Evolutionary conservation across 768 basidiomycete genomes (phyloP), one percentile per base, ranked within the genome.

Genomic region (Cystobasidium tubakii): DNA sequence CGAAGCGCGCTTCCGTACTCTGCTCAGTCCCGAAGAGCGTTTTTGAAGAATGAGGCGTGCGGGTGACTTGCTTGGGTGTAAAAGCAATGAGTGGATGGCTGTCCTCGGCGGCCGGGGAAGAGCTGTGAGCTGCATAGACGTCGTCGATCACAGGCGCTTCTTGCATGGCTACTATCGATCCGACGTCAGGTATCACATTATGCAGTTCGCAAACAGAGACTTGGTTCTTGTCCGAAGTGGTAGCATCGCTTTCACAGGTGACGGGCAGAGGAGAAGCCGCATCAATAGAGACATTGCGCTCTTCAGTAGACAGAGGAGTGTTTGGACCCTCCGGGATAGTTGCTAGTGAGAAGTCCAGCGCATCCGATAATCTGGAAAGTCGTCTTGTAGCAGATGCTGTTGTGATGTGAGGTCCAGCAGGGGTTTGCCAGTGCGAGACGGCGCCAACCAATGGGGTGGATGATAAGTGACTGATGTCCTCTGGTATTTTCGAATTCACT

Each of bases 1-100:
- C 63, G 23, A 65, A 65, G 21, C 63, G 63, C 23, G 25, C 63
- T 46, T 65, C 63, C 7, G 63, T 39, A 36, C 63, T 65, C 15
- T 36, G 9, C 63, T 65, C 63, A 25, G 31, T 65, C 3, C 63
- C 63, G 39, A 65, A 65, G 2, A 65, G 63, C 13, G 63, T 65
- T 46, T 65, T 65, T 19, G 63, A 6, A 13, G 63, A 12, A 19
- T 10, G 23, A 19, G 63, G 63, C 9, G 63, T 65, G 34, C 63
- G 25, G 6, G 63, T 46, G 63, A 27, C 19, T 46, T 60, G 57
- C 33, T 27, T 27, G 6, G 33, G 57, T 6, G 46, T 50, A 50
- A 50, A 50, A 50, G 46, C 46, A n/a, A 50, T 50, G n/a, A 50
- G 46, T 4, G 46, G 46, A 3, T 50, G 46, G 46, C 46, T 50